Evolutionary conservation across 768 basidiomycete species (phyloP).

Genomic region (Panus rudis): DNA sequence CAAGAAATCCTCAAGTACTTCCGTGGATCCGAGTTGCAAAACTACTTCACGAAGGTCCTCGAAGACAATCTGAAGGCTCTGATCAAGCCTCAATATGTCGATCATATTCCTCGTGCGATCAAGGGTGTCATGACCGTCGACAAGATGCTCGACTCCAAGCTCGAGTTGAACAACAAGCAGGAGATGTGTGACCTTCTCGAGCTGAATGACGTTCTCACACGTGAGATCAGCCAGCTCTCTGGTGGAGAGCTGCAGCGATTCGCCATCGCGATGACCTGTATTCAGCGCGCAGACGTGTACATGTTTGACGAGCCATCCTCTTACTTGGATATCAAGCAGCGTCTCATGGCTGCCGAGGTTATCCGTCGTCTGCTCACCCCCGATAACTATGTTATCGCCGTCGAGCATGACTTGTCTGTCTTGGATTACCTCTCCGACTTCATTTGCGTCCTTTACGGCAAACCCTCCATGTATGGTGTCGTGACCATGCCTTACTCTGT

Average conservation of each 20-base stretch:
- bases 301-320: conserved; percentile 99
- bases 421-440: conserved; percentile 98
- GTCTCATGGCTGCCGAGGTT: conserved; percentile 89
- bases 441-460: conserved; percentile 96
- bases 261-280: conserved; percentile 95
- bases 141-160: conserved; percentile 89
- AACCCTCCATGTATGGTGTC: conserved; percentile 95
- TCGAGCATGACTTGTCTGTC: conserved; percentile 98
- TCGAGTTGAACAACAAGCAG: conserved; percentile 85
- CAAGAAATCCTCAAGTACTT: conserved; percentile 97
- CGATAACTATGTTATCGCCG: conserved; percentile 89
- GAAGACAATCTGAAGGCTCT: conserved; percentile 98
- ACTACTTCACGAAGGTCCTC: conserved; percentile 98
- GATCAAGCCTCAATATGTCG: conserved; percentile 99
- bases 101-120: conserved; percentile 95
- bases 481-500: conserved; percentile 99
- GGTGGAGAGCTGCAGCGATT: conserved; percentile 98
- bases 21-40: conserved; percentile 97
- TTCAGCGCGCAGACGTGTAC: conserved; percentile 96
- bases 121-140: conserved; percentile 82
- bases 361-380: conserved; percentile 82
- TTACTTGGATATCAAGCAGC: conserved; percentile 95
- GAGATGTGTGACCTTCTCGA: conserved; percentile 82
- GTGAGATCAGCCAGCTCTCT: conserved; percentile 80
- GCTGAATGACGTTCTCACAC: conserved; percentile 75